Evolutionary conservation across 2,329 filamentous ascomycete species (phyloP).

Genomic region (Paraconiothyrium brasiliense): DNA sequence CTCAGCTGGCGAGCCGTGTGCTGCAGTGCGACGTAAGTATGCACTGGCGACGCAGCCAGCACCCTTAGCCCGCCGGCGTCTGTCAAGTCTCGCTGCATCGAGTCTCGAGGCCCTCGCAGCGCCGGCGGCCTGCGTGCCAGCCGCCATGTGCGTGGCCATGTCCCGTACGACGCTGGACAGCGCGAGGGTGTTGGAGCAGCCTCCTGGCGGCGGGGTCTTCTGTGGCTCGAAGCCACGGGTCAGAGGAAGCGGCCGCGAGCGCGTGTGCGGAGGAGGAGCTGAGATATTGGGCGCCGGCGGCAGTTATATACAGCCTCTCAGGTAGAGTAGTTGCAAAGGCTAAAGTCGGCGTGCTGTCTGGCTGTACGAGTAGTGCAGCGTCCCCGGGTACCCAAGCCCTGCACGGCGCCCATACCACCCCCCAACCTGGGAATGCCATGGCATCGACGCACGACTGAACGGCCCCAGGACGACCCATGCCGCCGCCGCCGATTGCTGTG

Average conservation of each 20-base stretch:
- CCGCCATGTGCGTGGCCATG: slow-evolving; percentile 45
- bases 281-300: slow-evolving; percentile 41
- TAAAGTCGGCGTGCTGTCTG: slow-evolving; percentile 42
- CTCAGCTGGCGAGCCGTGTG: slow-evolving; percentile 22
- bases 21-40: slow-evolving; percentile 41
- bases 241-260: slow-evolving; percentile 38
- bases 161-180: slow-evolving; percentile 35
- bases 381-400: slow-evolving; percentile 38
- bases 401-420: slow-evolving; percentile 36
- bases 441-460: slow-evolving; percentile 40
- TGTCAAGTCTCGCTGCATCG: slow-evolving; percentile 33
- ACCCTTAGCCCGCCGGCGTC: slow-evolving; percentile 28
- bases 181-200: slow-evolving; percentile 16
- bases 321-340: slow-evolving; percentile 46
- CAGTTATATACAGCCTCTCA: slow-evolving; percentile 42
- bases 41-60: slow-evolving; percentile 29
- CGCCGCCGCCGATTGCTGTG: slow-evolving; percentile 40
- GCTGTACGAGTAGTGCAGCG: slow-evolving; percentile 29
- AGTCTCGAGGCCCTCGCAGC: slow-evolving; percentile 20
- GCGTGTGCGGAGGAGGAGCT: slow-evolving; percentile 26
- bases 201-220: slow-evolving; percentile 4
- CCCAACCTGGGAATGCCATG: slow-evolving; percentile 46
- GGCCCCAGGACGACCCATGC: slow-evolving; percentile 34
- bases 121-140: slow-evolving; percentile 25
- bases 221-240: slow-evolving; percentile 30